Evolutionary conservation across 257 asterid species (phyloP).

Genomic region (Phtheirospermum japonicum): DNA sequence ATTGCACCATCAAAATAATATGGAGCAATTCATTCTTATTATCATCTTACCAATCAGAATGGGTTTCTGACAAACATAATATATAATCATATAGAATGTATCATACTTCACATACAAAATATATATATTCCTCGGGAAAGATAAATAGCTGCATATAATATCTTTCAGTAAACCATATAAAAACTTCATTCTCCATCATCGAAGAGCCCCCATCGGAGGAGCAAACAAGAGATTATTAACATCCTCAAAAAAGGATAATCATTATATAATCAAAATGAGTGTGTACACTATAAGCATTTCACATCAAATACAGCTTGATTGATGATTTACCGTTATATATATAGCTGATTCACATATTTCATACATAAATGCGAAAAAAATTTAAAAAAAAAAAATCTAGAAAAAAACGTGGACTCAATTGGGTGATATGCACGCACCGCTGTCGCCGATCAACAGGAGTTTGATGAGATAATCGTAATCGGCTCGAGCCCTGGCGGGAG

Average conservation of each 20-base stretch:
- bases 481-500: constrained; percentile 76
- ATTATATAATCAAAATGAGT: neutral
- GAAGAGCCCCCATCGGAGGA: too few relatives aligned
- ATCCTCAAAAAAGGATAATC: too few relatives aligned
- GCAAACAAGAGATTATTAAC: too few relatives aligned
- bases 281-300: constrained; percentile 11
- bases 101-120: neutral
- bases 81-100: neutral
- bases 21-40: too few relatives aligned
- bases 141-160: too few relatives aligned
- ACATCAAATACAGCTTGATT: constrained; percentile 30
- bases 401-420: too few relatives aligned
- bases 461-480: constrained; percentile 71
- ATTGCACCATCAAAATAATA: too few relatives aligned
- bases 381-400: constrained; percentile 7
- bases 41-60: too few relatives aligned
- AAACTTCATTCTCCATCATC: neutral
- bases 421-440: too few relatives aligned
- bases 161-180: neutral
- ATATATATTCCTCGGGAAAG: too few relatives aligned
- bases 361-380: neutral
- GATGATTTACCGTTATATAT: too few relatives aligned
- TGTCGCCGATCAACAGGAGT: constrained; percentile 72
- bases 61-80: too few relatives aligned
- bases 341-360: constrained; percentile 23